Evolutionary conservation across 257 asterid species (phyloP).

Genomic region (Parsonsia alboflavescens): DNA sequence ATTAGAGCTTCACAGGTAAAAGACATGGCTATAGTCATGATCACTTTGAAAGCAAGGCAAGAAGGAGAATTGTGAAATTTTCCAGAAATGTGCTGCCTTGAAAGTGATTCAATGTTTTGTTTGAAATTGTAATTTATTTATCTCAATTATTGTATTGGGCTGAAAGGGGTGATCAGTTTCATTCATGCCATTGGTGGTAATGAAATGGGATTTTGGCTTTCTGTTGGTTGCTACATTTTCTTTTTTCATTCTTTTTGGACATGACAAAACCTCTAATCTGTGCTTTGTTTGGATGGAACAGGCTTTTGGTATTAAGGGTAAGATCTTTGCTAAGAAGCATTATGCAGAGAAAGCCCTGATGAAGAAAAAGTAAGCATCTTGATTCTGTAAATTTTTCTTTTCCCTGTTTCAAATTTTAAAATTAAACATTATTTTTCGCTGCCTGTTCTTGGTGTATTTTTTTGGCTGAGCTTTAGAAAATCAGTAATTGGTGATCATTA

Average conservation of each 20-base stretch:
- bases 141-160: too few species aligned
- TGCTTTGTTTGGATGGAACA: conserved; percentile 21
- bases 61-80: conserved; percentile 92
- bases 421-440: background rate
- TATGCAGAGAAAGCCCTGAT: conserved; percentile 84
- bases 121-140: background rate
- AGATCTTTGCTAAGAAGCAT: conserved; percentile 76
- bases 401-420: background rate
- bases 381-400: background rate
- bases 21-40: conserved; percentile 86
- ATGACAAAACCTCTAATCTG: background rate
- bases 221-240: background rate
- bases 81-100: conserved; percentile 56
- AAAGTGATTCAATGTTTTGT: background rate
- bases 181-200: background rate
- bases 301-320: conserved; percentile 96
- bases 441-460: background rate
- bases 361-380: conserved; percentile 78
- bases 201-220: background rate
- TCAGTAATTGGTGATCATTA: background rate
- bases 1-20: conserved; percentile 84
- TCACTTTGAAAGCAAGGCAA: conserved; percentile 81
- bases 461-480: background rate
- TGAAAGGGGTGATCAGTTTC: background rate
- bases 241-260: background rate